Evolutionary conservation across 2,329 filamentous ascomycete species (phyloP).

Genomic region (Apiospora arundinis): DNA sequence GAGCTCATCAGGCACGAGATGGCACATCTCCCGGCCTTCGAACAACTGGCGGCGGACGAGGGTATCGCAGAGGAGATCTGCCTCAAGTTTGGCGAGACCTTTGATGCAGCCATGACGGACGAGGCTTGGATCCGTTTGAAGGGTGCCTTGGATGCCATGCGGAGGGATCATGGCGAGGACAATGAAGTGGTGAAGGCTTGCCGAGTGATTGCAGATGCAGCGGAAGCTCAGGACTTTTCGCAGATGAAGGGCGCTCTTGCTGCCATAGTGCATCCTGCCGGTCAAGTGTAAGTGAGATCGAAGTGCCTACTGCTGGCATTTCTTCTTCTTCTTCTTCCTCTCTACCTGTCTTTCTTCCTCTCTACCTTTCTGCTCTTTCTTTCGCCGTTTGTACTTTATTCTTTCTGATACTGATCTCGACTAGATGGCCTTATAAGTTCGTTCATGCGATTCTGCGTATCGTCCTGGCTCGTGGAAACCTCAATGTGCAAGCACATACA

Average conservation of each 20-base stretch:
- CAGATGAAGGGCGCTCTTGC: constrained; percentile 40
- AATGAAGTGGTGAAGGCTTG: constrained; percentile 36
- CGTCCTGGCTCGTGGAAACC: constrained; percentile 25
- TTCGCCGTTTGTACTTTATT: too few relatives aligned
- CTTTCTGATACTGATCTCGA: not conserved
- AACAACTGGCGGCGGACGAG: constrained; percentile 24
- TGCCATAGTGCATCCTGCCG: constrained; percentile 37
- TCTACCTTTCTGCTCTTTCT: too few relatives aligned
- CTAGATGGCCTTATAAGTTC: constrained; percentile 29
- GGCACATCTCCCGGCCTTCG: constrained; percentile 35
- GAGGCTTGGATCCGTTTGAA: constrained; percentile 38
- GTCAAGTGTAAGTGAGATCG: constrained; percentile 26
- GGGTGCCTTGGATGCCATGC: constrained; percentile 36
- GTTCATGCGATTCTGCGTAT: constrained; percentile 28
- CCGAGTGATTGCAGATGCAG: constrained; percentile 30
- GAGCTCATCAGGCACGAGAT: constrained; percentile 38
- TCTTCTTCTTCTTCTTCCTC: too few relatives aligned
- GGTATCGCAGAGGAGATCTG: constrained; percentile 38
- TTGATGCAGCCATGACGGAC: constrained; percentile 41
- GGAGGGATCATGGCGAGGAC: constrained; percentile 36
- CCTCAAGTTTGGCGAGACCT: constrained; percentile 39
- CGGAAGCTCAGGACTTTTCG: constrained; percentile 37
- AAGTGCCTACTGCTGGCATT: too few relatives aligned
- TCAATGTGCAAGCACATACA: constrained; percentile 38
- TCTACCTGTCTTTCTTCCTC: too few relatives aligned